Evolutionary conservation across 495 filamentous ascomycete genomes (phyloP), one percentile per base, ranked within the genome.

Genomic region (Penicillium waksmanii): DNA sequence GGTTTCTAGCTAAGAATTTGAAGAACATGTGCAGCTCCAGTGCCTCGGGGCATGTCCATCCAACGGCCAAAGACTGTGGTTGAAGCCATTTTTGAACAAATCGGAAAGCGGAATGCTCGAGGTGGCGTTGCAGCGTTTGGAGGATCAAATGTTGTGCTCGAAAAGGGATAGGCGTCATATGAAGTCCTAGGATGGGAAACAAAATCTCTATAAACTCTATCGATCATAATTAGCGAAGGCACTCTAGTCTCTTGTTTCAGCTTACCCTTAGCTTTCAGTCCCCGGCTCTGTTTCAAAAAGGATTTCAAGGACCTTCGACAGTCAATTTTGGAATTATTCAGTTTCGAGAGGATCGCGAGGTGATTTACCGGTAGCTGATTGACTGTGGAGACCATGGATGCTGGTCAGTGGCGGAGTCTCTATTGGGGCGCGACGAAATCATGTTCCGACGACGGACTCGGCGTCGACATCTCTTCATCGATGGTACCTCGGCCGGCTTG

Each of bases 31-130:
- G 13, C 12, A 53, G 51, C 51, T 53, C n/a, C n/a, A n/a, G n/a
- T n/a, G n/a, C n/a, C n/a, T n/a, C n/a, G n/a, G n/a, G 27, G 33
- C 51, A 49, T 27, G 46, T 23, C 46, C 46, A 49, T n/a, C 46
- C 46, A 49, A 12, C 46, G 5, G 27, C 27, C 10, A 49, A 27
- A 19, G 46, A 49, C 19, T 49, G 19, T 27, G 13, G 19, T 10
- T 13, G 27, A 18, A 49, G 46, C 19, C 46, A 48, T 27, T 11
- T 49, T 15, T 49, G 46, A 49, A 49, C 19, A 18, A 49, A 49
- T 25, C 23, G 46, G 21, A 49, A 49, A 23, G 46, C 19, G 31
- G 23, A 23, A 31, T 27, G n/a, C 31, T 50, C 47, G n/a, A 50
- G 23, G 21, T 27, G 47, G 15, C 47, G 9, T 31, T 50, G 47